Evolutionary conservation across 2,329 filamentous ascomycete genomes (phyloP).

Genomic region (Neurospora sp.): DNA sequence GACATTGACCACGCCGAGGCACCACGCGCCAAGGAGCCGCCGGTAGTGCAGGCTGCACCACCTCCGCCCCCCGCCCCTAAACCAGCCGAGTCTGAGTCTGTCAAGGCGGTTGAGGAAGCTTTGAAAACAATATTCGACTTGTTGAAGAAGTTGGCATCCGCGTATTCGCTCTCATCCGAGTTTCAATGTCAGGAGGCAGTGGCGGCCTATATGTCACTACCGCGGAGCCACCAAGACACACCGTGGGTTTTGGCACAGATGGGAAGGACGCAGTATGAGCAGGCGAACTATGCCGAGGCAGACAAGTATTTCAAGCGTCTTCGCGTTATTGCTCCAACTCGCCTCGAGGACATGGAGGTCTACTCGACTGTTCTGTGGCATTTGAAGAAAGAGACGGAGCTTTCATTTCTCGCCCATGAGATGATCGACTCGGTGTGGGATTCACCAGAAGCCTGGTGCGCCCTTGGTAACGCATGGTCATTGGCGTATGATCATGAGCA

Average conservation of each 20-base stretch:
- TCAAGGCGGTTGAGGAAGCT: constrained; percentile 59
- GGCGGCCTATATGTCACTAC: constrained; percentile 60
- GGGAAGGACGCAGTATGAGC: constrained; percentile 85
- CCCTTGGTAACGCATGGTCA: constrained; percentile 89
- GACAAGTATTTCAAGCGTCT: constrained; percentile 78
- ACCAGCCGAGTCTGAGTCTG: constrained; percentile 39
- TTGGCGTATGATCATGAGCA: constrained; percentile 88
- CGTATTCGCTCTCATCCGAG: constrained; percentile 66
- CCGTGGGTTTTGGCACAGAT: constrained; percentile 90
- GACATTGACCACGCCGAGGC: constrained; percentile 60
- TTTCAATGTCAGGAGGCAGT: constrained; percentile 74
- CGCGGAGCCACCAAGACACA: constrained; percentile 70
- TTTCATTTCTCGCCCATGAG: constrained; percentile 87
- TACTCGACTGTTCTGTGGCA: constrained; percentile 99
- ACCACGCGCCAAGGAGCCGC: constrained; percentile 33
- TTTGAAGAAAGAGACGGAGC: constrained; percentile 79
- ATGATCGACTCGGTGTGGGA: constrained; percentile 78
- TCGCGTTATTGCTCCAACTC: constrained; percentile 67
- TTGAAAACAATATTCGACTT: constrained; percentile 69
- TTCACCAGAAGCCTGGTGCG: constrained; percentile 92
- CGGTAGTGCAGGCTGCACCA: constrained; percentile 25
- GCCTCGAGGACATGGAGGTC: constrained; percentile 91
- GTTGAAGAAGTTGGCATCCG: constrained; percentile 70
- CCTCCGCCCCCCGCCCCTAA: constrained; percentile 20
- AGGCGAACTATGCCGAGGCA: constrained; percentile 73